A percentile compares a stretch with the other conserved stretches of the same genome.
Conservation (phyloP, 441 rosid genomes). For the Euphorbia celastroides region DNA sequence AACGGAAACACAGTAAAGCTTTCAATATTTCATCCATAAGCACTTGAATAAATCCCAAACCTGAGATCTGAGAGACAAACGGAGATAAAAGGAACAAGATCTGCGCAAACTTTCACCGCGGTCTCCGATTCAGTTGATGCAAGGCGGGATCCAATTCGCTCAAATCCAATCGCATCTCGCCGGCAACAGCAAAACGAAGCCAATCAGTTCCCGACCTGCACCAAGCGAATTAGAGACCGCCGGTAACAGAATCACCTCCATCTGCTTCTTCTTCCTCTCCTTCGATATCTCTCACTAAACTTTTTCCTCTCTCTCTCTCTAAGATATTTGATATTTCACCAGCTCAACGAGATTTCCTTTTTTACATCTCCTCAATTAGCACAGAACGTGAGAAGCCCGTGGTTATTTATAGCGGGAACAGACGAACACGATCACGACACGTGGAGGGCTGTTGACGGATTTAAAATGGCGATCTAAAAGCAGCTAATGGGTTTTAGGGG, state of each 20-base stretch:
- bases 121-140: constrained; percentile 99
- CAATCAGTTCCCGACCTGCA: constrained; percentile 99
- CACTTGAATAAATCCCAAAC: not conserved
- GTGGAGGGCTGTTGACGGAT: constrained; percentile 11
- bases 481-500: constrained; percentile 8
- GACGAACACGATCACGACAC: constrained; percentile 29
- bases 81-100: not conserved
- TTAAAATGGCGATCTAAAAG: not conserved
- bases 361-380: not conserved
- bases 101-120: constrained; percentile 47
- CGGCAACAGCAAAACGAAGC: constrained; percentile 20
- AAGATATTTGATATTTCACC: not conserved
- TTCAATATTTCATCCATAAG: constrained; percentile 2
- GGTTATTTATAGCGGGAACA: constrained; percentile 31
- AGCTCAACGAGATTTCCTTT: not conserved
- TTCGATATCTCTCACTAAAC: too few relatives aligned
- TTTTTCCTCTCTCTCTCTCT: not conserved
- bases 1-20: not conserved
- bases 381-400: not conserved
- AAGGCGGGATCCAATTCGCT: constrained; percentile 92
- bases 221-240: constrained; percentile 99
- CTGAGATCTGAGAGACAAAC: constrained; percentile 11
- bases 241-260: constrained; percentile 34
- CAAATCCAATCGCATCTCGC: constrained; percentile 22
- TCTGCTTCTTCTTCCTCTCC: not conserved